phyloP scores from a whole-genome alignment of 2,329 filamentous ascomycete genomes.

The Microcera coccophila region DNA sequence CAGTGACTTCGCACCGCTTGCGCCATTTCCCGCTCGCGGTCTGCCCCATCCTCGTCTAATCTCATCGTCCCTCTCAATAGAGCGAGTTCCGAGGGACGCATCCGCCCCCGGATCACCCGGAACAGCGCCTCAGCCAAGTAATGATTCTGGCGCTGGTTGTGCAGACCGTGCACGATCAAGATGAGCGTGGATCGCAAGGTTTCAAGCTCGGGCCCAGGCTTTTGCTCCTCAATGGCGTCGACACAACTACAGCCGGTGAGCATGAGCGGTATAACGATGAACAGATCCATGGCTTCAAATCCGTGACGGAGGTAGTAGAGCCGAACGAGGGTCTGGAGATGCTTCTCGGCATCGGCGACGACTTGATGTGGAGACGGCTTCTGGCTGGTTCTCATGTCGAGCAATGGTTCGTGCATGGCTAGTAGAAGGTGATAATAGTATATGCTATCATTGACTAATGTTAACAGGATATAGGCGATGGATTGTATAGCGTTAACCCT shows the following conservation, averaged over 20 bases:
- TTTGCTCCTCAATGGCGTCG: constrained; percentile 20
- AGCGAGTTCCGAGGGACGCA: constrained; percentile 27
- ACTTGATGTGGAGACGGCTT: constrained; percentile 10
- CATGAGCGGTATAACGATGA: constrained; percentile 33
- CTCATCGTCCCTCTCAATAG: constrained; percentile 16
- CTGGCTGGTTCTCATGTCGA: not conserved
- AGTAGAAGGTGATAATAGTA: constrained; percentile 26
- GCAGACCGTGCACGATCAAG: constrained; percentile 32
- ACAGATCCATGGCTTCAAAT: constrained; percentile 30
- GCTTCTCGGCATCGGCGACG: constrained; percentile 18
- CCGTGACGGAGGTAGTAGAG: constrained; percentile 32
- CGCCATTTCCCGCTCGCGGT: constrained; percentile 15
- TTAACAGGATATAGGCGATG: not conserved
- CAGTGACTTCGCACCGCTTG: constrained; percentile 29
- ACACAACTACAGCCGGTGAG: constrained; percentile 26
- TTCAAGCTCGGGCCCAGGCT: constrained; percentile 15
- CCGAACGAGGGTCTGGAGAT: constrained; percentile 25
- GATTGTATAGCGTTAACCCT: too few relatives aligned
- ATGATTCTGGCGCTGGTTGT: constrained; percentile 32
- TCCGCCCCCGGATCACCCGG: constrained; percentile 31
- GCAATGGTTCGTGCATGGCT: constrained; percentile 26
- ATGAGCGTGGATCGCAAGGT: constrained; percentile 32
- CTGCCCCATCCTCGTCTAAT: constrained; percentile 16
- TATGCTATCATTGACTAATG: constrained; percentile 8
- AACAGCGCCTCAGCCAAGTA: constrained; percentile 33